Evolutionary conservation across 2,329 filamentous ascomycete species (phyloP), one percentile per base, ranked within the genome.

Genomic region (Alternaria hordeiaustralica): DNA sequence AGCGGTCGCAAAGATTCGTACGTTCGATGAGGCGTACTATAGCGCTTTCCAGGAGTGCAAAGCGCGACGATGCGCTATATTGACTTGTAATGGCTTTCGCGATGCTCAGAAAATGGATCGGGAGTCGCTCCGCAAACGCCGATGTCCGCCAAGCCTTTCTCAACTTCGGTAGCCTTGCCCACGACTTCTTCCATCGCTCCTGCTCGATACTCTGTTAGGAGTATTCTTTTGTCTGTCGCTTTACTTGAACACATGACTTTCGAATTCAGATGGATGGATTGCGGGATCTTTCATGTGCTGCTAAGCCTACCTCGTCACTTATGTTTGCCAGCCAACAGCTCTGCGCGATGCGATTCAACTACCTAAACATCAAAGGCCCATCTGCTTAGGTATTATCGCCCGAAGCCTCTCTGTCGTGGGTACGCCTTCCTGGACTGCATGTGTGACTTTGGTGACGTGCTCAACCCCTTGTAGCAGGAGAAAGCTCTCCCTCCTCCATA

Each of bases 81-180:
- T 25, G 21, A 59, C 11, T 43, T 55, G 25, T 25, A 50, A 33
- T 55, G 50, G 44, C 25, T 55, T 63, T 51, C 55, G 51, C 59
- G 46, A 65, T 57, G 51, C 53, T 64, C 58, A 65, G 67, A 71
- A 70, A 70, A 68, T 70, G 63, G 49, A 64, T 59, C 58, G 64
- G 64, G 58, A 54, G 55, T 51, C 43, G 54, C 56, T 64, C 66
- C 61, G 64, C 59, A 55, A 55, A 58, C 61, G 55, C 60, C 58
- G 54, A 55, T 33, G 9, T 11, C n/a, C 56, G 47, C 56, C 51
- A 45, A 49, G 46, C 56, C 53, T 50, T 47, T 25, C 13, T 21
- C 51, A 47, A 53, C 20, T 26, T 43, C 20, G 15, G 26, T 23
- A n/a, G 12, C 28, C 15, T 13, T 25, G 20, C 30, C n/a, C 21